These are phyloP conservation scores for Pichia exigua DNA, from an alignment of 805 yeast genomes.

Conservation along the genomic window DNA sequence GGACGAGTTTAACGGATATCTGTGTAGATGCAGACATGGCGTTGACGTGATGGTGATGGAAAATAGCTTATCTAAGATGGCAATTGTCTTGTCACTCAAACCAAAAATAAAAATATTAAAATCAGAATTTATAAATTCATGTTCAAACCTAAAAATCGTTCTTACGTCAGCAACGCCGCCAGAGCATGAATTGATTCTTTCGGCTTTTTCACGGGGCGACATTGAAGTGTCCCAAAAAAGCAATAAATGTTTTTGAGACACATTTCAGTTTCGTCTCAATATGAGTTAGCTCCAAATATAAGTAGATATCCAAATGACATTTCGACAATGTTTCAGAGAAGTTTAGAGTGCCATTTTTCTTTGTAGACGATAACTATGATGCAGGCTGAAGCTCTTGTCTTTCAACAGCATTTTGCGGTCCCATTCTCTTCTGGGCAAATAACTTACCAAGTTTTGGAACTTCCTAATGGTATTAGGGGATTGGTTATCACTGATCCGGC, in stretches of 20 bases:
- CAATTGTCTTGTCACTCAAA: not conserved
- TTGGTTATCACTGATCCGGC: conserved; percentile 72
- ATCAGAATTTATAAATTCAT: not conserved
- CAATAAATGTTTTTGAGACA: not conserved
- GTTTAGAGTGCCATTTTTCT: not conserved
- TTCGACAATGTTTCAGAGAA: not conserved
- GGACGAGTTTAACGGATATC: conserved; percentile 79
- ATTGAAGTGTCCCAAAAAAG: not conserved
- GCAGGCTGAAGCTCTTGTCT: not conserved
- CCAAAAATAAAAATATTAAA: not conserved
- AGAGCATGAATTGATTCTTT: not conserved
- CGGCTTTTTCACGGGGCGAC: not conserved
- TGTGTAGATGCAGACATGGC: conserved; percentile 27
- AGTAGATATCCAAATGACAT: not conserved
- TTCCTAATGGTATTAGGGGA: conserved; percentile 63
- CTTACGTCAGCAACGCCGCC: not conserved
- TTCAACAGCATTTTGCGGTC: conserved; percentile 8
- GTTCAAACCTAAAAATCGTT: not conserved
- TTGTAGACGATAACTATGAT: not conserved
- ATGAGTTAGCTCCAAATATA: not conserved
- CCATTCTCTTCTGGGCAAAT: conserved; percentile 22
- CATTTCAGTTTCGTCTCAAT: not conserved
- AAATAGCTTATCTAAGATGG: not conserved
- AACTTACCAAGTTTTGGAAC: conserved; percentile 36
- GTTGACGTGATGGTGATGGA: not conserved